A percentile compares a stretch with the other conserved stretches of the same genome.
Evolutionary conservation across 1,139 yeast species (phyloP).

Genomic region (Candida sp.): DNA sequence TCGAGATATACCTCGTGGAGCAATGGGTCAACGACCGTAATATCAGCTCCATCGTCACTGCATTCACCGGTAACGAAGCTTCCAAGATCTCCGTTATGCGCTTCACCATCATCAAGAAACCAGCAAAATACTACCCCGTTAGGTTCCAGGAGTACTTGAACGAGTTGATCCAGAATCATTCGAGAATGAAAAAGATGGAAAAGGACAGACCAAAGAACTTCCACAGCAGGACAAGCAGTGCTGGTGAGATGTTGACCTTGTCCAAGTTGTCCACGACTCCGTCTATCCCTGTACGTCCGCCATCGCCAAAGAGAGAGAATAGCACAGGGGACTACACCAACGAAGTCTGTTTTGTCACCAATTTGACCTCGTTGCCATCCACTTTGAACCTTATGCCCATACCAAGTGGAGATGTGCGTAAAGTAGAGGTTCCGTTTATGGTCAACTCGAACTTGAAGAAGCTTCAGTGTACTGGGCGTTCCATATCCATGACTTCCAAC

Average conservation of each 20-base stretch:
- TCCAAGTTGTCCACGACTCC: conserved; percentile 6
- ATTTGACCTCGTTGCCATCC: conserved; percentile 80
- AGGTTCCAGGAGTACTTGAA: conserved; percentile 63
- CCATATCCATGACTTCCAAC: conserved; percentile 66
- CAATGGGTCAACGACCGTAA: conserved; percentile 88
- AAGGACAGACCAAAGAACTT: conserved; percentile 11
- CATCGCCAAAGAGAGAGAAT: conserved; percentile 8
- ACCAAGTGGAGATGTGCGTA: conserved; percentile 61
- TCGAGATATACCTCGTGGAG: conserved; percentile 89
- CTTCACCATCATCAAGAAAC: conserved; percentile 60
- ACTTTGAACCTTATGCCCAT: conserved; percentile 72
- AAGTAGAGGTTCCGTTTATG: conserved; percentile 59
- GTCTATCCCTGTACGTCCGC: conserved; percentile 1
- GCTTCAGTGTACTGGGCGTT: conserved; percentile 84
- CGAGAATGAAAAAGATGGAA: conserved; percentile 46
- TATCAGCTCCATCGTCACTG: conserved; percentile 69
- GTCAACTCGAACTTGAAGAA: conserved; percentile 80
- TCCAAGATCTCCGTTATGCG: conserved; percentile 66
- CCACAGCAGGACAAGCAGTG: conserved; percentile 10
- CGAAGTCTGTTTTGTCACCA: conserved; percentile 73
- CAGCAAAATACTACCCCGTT: conserved; percentile 60
- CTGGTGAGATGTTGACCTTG: conserved; percentile 10
- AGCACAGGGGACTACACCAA: conserved; percentile 14
- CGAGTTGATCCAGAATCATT: conserved; percentile 65
- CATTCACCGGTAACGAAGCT: conserved; percentile 81